Percentiles rank a stretch among this genome's conserved stretches.
Conservation (phyloP, 257 asterid genomes). For the Lantana camara region DNA sequence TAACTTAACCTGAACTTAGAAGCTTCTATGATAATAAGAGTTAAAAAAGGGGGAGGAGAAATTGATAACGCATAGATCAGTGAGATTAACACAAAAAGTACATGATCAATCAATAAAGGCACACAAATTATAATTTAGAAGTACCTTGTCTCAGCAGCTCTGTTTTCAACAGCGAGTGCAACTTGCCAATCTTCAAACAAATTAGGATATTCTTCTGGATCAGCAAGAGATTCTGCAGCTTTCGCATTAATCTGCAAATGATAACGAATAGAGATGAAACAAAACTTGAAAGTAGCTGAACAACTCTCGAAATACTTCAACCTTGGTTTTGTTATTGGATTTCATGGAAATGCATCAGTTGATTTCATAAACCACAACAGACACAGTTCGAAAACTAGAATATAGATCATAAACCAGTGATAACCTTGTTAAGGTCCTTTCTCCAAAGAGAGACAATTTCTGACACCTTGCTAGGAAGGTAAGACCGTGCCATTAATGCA, state of each 20-base stretch:
- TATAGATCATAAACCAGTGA: not conserved
- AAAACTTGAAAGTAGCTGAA: conserved; percentile 9
- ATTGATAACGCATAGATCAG: not conserved
- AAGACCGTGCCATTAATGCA: conserved; percentile 99
- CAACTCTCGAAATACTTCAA: not conserved
- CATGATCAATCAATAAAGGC: conserved; percentile 10
- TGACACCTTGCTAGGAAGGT: conserved; percentile 97
- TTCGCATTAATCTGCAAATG: conserved; percentile 79
- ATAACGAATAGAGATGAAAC: conserved; percentile 18
- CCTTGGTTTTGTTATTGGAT: conserved; percentile 17
- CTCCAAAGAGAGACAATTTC: conserved; percentile 94
- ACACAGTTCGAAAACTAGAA: conserved; percentile 7
- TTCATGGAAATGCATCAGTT: conserved; percentile 19
- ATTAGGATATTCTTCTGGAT: conserved; percentile 97
- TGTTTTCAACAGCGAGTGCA: conserved; percentile 90
- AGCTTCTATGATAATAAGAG: conserved; percentile 23
- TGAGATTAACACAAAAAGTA: conserved; percentile 13
- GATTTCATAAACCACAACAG: conserved; percentile 15
- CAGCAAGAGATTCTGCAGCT: conserved; percentile 99
- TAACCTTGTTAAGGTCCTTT: conserved; percentile 91
- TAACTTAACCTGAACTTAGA: not conserved
- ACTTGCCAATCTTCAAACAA: conserved; percentile 98
- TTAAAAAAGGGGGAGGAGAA: conserved; percentile 4
- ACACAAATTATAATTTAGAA: conserved; percentile 26
- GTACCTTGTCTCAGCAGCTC: conserved; percentile 66